Base-by-base conservation (phyloP, 306 rosid genomes). In the Coriaria nepalensis region DNA sequence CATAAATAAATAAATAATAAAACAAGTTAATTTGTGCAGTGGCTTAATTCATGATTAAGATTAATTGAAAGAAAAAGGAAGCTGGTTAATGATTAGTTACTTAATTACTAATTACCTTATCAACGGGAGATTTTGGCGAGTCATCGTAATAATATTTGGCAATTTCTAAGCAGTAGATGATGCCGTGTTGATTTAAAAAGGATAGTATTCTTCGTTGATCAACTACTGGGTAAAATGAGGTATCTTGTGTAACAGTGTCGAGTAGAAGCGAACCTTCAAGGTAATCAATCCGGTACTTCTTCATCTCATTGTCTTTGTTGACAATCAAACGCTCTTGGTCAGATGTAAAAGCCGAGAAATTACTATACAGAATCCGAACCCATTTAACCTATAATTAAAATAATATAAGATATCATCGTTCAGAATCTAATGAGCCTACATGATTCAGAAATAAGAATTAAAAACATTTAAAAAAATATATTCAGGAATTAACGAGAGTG, bases 311-410 rank as follows among this genome's bases (percentile, higher is more conserved):
- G 33, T 61, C 68, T 11, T 64, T 55, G 11, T 13, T 32, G 35
- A 79, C 61, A 53, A 79, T 81, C 53, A 90, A 60, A 47, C 0
- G 57, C 45, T 90, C 83, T 79, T 85, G 98, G 55, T 90, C 98
- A 14, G 43, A 42, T 10, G 81, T 45, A 65, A 90, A 73, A 4
- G 60, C 42, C 35, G 74, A 37, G 57, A 90, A 90, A 40, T 82
- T 49, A 2, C 15, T 56, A 85, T 85, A 90, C 29, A 85, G 39
- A 56, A 90, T 55, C 7, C 74, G 62, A 5, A 81, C 42, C 95
- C 95, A 81, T 62, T 75, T 79, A 29, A 60, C 95, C 98, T 88
- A 57, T 6, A 8, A 29, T 4, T 8, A 10, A 40, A 9, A 14
- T 35, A 50, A 8, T 6, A 3, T 10, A 43, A 0, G 7, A 50